Evolutionary conservation across 2,329 filamentous ascomycete species (phyloP).

Genomic region (Ascochyta clinopodiicola): DNA sequence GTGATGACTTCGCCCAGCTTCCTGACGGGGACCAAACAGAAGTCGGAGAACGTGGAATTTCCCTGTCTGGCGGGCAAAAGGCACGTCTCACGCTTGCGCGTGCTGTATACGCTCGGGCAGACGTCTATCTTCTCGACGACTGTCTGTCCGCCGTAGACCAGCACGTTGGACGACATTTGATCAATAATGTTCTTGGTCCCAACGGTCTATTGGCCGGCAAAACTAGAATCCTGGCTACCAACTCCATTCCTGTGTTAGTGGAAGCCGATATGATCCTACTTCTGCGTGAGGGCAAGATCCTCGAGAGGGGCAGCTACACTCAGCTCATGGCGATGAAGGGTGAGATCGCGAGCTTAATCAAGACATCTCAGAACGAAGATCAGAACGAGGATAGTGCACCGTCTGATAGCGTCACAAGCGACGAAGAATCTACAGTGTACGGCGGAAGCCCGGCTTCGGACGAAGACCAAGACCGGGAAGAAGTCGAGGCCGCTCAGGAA

Average conservation of each 20-base stretch:
- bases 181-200: conserved; percentile 88
- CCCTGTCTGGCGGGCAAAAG: conserved; percentile 93
- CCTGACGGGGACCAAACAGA: conserved; percentile 97
- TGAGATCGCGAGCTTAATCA: conserved; percentile 83
- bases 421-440: conserved; percentile 70
- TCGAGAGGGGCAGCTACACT: conserved; percentile 88
- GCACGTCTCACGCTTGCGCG: conserved; percentile 89
- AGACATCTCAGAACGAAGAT: conserved; percentile 68
- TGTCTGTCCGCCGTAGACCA: conserved; percentile 97
- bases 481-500: conserved; percentile 70
- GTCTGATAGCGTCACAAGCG: conserved; percentile 65
- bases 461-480: conserved; percentile 58
- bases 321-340: conserved; percentile 95
- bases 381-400: conserved; percentile 54
- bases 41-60: conserved; percentile 96
- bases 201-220: conserved; percentile 83
- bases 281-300: conserved; percentile 79
- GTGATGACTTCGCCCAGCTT: conserved; percentile 88
- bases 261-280: conserved; percentile 90
- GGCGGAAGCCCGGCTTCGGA: conserved; percentile 57
- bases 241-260: conserved; percentile 88
- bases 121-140: conserved; percentile 94
- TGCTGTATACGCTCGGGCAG: conserved; percentile 95
- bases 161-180: conserved; percentile 92
- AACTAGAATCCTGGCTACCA: conserved; percentile 91